Evolutionary conservation across 1,139 yeast genomes (phyloP), one percentile per base, ranked within the genome.

Genomic region (Petasospora rhodanensis): DNA sequence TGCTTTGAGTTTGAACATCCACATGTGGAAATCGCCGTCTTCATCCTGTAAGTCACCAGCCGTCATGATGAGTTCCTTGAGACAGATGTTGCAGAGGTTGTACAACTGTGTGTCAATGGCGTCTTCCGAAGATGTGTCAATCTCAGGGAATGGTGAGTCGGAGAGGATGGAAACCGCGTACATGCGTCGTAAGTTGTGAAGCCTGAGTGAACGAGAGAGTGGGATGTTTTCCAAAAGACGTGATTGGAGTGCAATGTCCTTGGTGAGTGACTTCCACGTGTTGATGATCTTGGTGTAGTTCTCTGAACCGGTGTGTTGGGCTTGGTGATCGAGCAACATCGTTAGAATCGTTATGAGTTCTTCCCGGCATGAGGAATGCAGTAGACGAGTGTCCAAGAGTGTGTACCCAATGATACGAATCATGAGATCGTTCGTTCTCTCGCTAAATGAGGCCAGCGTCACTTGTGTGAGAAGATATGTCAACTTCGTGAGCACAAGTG

Each of bases 351-450:
- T 18, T 4, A 31, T 15, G 19, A 25, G 24, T 3, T 45, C 40
- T 19, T n/a, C n/a, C n/a, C n/a, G n/a, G n/a, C n/a, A n/a, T n/a
- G n/a, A n/a, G n/a, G n/a, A n/a, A n/a, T n/a, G n/a, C n/a, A n/a
- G n/a, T n/a, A n/a, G n/a, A n/a, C 44, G 31, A 7, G 31, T 31
- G 24, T 48, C 52, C 32, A 47, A 41, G 31, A 47, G 39, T 3
- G 41, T 8, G 13, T 34, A 29, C 2, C 49, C 50, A 9, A 45
- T 4, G 1, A 35, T 19, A 15, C 27, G 25, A n/a, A n/a, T n/a
- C n/a, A n/a, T n/a, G n/a, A n/a, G n/a, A n/a, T n/a, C n/a, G n/a
- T n/a, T n/a, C n/a, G n/a, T n/a, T n/a, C n/a, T n/a, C n/a, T n/a
- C n/a, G n/a, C n/a, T n/a, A n/a, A n/a, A n/a, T n/a, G n/a, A n/a